A percentile compares a stretch with the other conserved stretches of the same genome.
These are phyloP conservation scores for Calonectria hongkongensis DNA, from an alignment of 2,329 filamentous ascomycete genomes.

Conservation along the genomic window DNA sequence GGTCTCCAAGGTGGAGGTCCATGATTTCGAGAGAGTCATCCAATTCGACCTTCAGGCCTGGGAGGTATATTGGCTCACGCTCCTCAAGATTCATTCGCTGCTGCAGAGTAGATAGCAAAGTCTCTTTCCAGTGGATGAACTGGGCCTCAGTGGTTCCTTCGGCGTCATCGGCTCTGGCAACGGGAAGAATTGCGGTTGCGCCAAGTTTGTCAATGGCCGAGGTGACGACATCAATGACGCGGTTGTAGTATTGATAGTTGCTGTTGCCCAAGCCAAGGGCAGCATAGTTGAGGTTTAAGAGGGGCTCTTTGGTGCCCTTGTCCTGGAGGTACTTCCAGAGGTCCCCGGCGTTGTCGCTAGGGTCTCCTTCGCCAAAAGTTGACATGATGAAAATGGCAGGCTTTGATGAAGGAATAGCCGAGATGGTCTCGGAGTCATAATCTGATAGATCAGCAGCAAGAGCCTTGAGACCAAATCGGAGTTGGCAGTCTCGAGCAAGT, in stretches of 20 bases:
- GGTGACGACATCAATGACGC: conserved; percentile 57
- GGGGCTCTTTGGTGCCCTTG: conserved; percentile 35
- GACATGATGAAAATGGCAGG: conserved; percentile 60
- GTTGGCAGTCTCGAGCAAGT: conserved; percentile 91
- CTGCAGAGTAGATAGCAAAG: conserved; percentile 48
- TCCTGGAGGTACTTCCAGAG: conserved; percentile 56
- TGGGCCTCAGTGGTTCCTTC: conserved; percentile 59
- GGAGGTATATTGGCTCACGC: conserved; percentile 46
- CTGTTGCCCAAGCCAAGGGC: conserved; percentile 63
- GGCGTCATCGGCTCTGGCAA: conserved; percentile 58
- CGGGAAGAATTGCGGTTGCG: conserved; percentile 52
- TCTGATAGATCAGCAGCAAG: conserved; percentile 80
- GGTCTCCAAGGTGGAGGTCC: conserved; percentile 49
- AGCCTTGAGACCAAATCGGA: conserved; percentile 90
- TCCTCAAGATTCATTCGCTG: conserved; percentile 44
- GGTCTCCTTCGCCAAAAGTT: conserved; percentile 64
- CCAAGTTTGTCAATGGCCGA: conserved; percentile 50
- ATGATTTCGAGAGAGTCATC: conserved; percentile 50
- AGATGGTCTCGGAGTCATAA: conserved; percentile 65
- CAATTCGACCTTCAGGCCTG: conserved; percentile 41
- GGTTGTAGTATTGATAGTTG: conserved; percentile 62
- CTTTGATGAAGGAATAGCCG: conserved; percentile 49
- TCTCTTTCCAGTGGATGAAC: conserved; percentile 61
- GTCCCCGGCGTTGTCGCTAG: conserved; percentile 59
- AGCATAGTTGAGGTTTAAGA: conserved; percentile 55